Conservation (phyloP, 1,139 yeast genomes). For the Yamadazyma blattariae region DNA sequence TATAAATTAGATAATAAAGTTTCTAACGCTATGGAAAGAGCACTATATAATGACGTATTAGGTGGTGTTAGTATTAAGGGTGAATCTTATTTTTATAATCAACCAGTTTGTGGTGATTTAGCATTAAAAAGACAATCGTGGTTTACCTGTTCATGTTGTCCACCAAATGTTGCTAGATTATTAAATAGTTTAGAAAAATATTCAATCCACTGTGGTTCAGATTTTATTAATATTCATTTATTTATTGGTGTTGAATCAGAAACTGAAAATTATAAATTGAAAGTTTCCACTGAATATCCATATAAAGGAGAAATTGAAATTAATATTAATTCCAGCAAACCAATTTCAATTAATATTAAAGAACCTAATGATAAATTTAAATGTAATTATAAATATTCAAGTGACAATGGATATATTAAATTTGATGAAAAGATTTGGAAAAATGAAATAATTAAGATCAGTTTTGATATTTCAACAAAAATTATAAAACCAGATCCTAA, state of each 20-base stretch:
- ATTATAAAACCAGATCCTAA: slow-evolving; percentile 14
- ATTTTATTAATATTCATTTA: slow-evolving; percentile 12
- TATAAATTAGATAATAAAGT: slow-evolving; percentile 12
- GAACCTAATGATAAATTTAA: slow-evolving; percentile 10
- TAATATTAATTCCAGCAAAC: slow-evolving; percentile 6
- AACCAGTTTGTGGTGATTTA: slow-evolving; percentile 13
- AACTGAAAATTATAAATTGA: slow-evolving; percentile 6
- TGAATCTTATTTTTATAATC: slow-evolving; percentile 16
- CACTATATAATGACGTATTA: slow-evolving; percentile 16
- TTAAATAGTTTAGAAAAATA: slow-evolving; percentile 17
- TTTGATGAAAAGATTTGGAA: slow-evolving; percentile 10
- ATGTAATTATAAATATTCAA: slow-evolving; percentile 2
- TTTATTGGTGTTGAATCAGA: slow-evolving; percentile 13
- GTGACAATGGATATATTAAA: slow-evolving; percentile 9
- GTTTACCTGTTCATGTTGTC: slow-evolving; percentile 22
- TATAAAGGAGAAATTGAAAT: slow-evolving; percentile 9
- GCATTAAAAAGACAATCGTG: slow-evolving; percentile 16
- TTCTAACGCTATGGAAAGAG: slow-evolving; percentile 17
- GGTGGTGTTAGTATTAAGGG: slow-evolving; percentile 19
- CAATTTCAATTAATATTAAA: slow-evolving; percentile 11
- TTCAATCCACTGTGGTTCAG: slow-evolving; percentile 5
- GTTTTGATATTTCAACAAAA: slow-evolving; percentile 12
- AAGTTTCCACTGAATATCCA: slow-evolving; percentile 12
- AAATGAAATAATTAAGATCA: slow-evolving; percentile 7
- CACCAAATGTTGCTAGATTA: slow-evolving; percentile 19